Evolutionary conservation across 2,329 filamentous ascomycete genomes (phyloP).

Genomic region (Trichoderma polysporum): DNA sequence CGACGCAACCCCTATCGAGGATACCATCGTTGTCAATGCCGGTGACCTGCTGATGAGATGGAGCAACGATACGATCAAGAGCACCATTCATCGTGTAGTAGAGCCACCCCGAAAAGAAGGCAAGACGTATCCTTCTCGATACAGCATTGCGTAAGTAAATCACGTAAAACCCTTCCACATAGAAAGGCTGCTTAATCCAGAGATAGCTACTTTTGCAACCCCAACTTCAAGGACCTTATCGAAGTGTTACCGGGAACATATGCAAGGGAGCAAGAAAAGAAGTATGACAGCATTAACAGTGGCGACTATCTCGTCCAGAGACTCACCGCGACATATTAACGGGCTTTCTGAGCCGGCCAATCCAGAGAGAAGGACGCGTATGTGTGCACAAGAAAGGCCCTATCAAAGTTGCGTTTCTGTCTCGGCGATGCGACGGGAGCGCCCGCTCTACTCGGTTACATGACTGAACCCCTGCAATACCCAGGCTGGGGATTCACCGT

Average conservation of each 20-base stretch:
- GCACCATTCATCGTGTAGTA: constrained; percentile 85
- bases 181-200: background rate
- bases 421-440: background rate
- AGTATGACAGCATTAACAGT: constrained; percentile 74
- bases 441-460: background rate
- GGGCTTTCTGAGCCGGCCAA: background rate
- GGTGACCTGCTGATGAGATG: constrained; percentile 83
- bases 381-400: background rate
- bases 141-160: constrained; percentile 72
- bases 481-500: background rate
- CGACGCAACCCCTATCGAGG: constrained; percentile 77
- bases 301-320: constrained; percentile 80
- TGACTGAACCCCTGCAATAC: background rate
- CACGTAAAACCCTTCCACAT: background rate
- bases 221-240: constrained; percentile 73
- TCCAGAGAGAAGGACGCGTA: background rate
- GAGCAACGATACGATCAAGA: constrained; percentile 90
- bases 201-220: constrained; percentile 78
- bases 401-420: background rate
- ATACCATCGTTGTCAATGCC: constrained; percentile 84
- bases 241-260: constrained; percentile 81
- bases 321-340: constrained; percentile 67
- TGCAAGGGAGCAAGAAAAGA: constrained; percentile 63
- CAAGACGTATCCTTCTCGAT: constrained; percentile 69
- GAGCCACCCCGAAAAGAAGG: constrained; percentile 67